A percentile compares a stretch with the other conserved stretches of the same genome.
phyloP scores from a whole-genome alignment of 352 stramenopile species.

The Phytophthora tubulina region DNA sequence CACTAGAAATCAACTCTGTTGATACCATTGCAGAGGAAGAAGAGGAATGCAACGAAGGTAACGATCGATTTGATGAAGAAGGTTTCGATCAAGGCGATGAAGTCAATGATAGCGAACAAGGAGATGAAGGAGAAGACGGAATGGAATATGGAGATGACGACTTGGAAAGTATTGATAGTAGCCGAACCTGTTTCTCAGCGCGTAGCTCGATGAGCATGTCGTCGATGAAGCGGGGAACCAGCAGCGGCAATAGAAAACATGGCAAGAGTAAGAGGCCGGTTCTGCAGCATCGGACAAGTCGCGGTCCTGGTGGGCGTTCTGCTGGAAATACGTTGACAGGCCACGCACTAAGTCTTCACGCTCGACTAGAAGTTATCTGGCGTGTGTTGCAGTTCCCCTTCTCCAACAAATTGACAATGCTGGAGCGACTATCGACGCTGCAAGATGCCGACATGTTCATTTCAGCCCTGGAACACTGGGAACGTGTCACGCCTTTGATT shows the following conservation, averaged over 20 bases:
- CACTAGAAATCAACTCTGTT: constrained; percentile 18
- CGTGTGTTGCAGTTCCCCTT: constrained; percentile 68
- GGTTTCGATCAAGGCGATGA: constrained; percentile 21
- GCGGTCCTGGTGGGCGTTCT: constrained; percentile 24
- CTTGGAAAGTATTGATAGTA: constrained; percentile 32
- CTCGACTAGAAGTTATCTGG: constrained; percentile 69
- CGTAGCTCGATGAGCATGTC: constrained; percentile 38
- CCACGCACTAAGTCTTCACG: constrained; percentile 60
- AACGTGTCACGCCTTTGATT: constrained; percentile 52
- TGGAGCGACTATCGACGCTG: constrained; percentile 67
- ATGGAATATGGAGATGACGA: constrained; percentile 34
- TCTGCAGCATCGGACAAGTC: constrained; percentile 27
- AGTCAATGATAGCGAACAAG: constrained; percentile 29
- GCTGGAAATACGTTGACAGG: constrained; percentile 38
- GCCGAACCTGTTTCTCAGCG: constrained; percentile 32
- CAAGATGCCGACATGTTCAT: constrained; percentile 58
- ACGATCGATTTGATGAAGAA: constrained; percentile 37
- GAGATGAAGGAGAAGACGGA: constrained; percentile 29
- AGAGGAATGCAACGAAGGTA: constrained; percentile 24
- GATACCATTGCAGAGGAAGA: constrained; percentile 33
- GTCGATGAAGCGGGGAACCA: constrained; percentile 24
- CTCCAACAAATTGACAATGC: constrained; percentile 66
- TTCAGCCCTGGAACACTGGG: constrained; percentile 56
- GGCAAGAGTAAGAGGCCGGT: constrained; percentile 35
- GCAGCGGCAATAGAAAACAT: constrained; percentile 30